Evolutionary conservation across 352 stramenopile species (phyloP).

Genomic region (Globisporangium sylvaticum): DNA sequence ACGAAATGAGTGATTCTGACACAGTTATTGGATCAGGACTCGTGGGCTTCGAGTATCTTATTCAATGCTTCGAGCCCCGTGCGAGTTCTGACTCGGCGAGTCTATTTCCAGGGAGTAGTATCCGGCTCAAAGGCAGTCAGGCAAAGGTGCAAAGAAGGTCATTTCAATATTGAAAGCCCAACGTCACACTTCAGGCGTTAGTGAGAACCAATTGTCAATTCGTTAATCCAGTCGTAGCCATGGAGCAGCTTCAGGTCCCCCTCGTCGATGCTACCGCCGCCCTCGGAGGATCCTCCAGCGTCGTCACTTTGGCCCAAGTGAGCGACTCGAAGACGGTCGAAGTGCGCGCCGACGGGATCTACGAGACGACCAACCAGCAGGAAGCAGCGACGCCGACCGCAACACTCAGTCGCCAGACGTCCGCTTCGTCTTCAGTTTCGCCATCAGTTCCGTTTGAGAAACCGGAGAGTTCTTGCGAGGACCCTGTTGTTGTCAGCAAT

Average conservation of each 20-base stretch:
- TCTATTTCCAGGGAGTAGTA: background rate
- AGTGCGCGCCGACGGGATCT: constrained; percentile 11
- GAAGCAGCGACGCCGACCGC: background rate
- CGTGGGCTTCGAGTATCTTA: background rate
- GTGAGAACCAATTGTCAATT: too few relatives aligned
- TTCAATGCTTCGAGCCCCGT: background rate
- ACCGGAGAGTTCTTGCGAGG: background rate
- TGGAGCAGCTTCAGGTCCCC: background rate
- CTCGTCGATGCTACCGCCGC: background rate
- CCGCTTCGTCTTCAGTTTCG: background rate
- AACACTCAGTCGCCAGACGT: background rate
- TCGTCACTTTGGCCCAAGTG: background rate
- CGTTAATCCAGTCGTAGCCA: background rate
- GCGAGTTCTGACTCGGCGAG: background rate
- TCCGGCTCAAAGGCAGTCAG: background rate
- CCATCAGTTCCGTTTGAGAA: background rate
- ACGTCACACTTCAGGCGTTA: too few relatives aligned
- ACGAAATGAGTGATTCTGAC: background rate
- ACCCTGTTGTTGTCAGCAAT: background rate
- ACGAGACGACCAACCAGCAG: constrained; percentile 10
- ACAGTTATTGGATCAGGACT: background rate
- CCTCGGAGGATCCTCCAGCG: background rate
- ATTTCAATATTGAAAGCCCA: background rate
- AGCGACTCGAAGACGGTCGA: constrained; percentile 2
- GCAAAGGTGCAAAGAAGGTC: background rate